Evolutionary conservation across 2,329 filamentous ascomycete species (phyloP).

Genomic region (Simplicillium sp.): DNA sequence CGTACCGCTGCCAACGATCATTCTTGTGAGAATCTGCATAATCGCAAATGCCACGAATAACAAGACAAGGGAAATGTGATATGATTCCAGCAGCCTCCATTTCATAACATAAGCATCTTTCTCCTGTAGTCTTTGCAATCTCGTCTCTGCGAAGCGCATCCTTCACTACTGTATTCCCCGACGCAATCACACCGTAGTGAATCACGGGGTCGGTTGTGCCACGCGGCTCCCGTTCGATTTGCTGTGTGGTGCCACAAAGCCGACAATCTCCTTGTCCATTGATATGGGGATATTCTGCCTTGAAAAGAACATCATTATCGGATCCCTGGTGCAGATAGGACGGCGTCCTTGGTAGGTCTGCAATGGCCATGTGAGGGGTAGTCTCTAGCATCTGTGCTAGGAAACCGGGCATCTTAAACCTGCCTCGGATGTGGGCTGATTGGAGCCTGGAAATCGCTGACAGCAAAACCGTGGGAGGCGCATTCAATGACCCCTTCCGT

Average conservation of each 20-base stretch:
- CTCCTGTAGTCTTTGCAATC: not conserved
- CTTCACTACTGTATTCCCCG: not conserved
- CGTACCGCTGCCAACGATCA: not conserved
- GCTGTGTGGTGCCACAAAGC: not conserved
- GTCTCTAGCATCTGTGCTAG: not conserved
- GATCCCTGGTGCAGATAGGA: not conserved
- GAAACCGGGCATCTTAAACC: not conserved
- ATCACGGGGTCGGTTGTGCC: not conserved
- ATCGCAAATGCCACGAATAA: not conserved
- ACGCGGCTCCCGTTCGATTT: not conserved
- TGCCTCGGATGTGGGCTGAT: not conserved
- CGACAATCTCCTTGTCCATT: not conserved
- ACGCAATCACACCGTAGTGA: not conserved
- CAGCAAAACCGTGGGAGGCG: not conserved
- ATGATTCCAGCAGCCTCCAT: not conserved
- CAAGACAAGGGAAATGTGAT: not conserved
- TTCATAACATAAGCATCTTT: not conserved
- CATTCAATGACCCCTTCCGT: not conserved
- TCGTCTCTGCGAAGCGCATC: not conserved
- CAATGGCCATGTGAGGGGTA: not conserved
- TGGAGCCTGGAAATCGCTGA: not conserved
- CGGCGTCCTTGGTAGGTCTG: not conserved
- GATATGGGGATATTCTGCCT: not conserved
- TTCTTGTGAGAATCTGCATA: not conserved
- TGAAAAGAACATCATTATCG: not conserved